Evolutionary conservation across 192 early-diverging fungal species (phyloP), one percentile per base, ranked within the genome.

Genomic region (Umbelopsis vinacea): DNA sequence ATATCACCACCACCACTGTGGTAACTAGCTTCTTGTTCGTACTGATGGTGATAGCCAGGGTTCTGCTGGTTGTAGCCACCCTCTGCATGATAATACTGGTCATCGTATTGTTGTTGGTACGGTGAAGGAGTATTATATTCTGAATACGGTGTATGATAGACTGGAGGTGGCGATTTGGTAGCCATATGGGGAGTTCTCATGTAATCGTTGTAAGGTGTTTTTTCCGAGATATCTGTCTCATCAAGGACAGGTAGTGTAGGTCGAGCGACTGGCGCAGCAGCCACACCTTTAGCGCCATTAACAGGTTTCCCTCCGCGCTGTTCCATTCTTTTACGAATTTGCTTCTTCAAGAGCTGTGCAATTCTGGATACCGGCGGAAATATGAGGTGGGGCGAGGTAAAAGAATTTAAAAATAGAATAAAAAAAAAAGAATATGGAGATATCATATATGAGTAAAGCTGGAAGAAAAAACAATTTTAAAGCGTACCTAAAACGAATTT

Each of bases 331-430:
- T 70, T 70, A 14, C 69, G 69, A 26, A 54, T 54, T 26, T 70
- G 69, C 37, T 70, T 70, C 69, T 70, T 70, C 33, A 70, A 26
- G 17, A 70, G 48, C 26, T 70, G 50, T 9, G 47, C 47, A 43
- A 70, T 70, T 40, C 69, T 70, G 17, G 40, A 12, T 33, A 29
- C 29, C 35, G 57, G 24, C 4, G 33, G 66, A 21, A 22, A 29
- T 1, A 2, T 29, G 29, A 29, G 29, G 29, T 29, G 29, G n/a
- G 29, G 29, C 29, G 29, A 29, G 29, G 29, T 29, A 3, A 29
- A 29, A 29, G 3, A 29, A 29, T n/a, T n/a, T n/a, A 40, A 40
- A 8, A 8, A 8, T 40, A 43, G 40, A 6, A 43, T 43, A 12
- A 11, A 12, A 6, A 43, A 12, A 35, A 3, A 14, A 40, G 0